Conservation (phyloP, 768 basidiomycete species). For the Brasilioporus rufonigricans region DNA sequence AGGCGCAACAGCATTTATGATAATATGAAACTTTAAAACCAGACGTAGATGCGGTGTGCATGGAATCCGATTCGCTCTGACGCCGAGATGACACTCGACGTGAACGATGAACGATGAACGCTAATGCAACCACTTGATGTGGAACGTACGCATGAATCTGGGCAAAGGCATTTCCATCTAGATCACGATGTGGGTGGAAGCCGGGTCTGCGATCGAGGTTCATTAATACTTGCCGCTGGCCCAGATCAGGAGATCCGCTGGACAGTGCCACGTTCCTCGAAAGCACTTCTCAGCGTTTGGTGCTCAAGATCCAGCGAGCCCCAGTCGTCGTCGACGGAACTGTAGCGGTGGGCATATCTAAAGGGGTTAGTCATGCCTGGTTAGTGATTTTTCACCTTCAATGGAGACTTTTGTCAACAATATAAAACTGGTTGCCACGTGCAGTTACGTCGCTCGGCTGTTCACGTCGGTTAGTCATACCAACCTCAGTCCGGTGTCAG, state of each 20-base stretch:
- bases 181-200: slow-evolving; percentile 13
- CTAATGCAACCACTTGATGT: slow-evolving; percentile 11
- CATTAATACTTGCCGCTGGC: slow-evolving; percentile 7
- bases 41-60: slow-evolving; percentile 3
- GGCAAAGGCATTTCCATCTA: slow-evolving; percentile 1
- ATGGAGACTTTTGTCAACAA: too few relatives aligned
- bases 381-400: too few relatives aligned
- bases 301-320: slow-evolving; percentile 1
- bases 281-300: neutral
- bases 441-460: slow-evolving; percentile 2
- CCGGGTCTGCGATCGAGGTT: slow-evolving; percentile 18
- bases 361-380: neutral
- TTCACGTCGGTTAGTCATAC: slow-evolving; percentile 9
- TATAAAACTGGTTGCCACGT: slow-evolving; percentile 4
- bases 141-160: slow-evolving; percentile 8
- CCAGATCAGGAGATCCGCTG: slow-evolving; percentile 8
- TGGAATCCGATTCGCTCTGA: slow-evolving; percentile 22
- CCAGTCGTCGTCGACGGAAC: neutral
- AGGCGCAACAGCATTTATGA: neutral
- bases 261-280: slow-evolving; percentile 5
- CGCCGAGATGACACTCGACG: slow-evolving; percentile 23
- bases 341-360: neutral
- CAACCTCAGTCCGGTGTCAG: neutral
- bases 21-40: slow-evolving; percentile 25
- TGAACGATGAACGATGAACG: neutral